A percentile compares a stretch with the other conserved stretches of the same genome.
Evolutionary conservation across 441 rosid genomes (phyloP).

Genomic region (Metrosideros polymorpha): DNA sequence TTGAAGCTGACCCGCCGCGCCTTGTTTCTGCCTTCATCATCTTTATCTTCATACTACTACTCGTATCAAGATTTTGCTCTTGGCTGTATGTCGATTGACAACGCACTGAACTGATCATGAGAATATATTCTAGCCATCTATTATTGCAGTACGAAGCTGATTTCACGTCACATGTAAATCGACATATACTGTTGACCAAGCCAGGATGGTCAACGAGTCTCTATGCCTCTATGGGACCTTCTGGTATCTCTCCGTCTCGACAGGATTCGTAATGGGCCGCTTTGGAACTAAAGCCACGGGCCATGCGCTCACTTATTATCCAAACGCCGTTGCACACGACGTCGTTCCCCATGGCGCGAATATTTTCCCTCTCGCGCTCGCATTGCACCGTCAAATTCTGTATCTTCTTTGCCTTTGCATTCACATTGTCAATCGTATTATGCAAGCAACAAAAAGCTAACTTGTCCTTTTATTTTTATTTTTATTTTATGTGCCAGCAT

Average conservation of each 20-base stretch:
- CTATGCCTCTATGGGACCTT: background rate
- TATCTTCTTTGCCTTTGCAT: too few relatives aligned
- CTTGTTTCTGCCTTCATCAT: background rate
- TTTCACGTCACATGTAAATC: too few relatives aligned
- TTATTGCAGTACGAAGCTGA: background rate
- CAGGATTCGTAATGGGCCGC: background rate
- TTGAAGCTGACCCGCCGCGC: background rate
- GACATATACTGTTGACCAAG: too few relatives aligned
- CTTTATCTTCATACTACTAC: slow-evolving; percentile 3
- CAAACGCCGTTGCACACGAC: background rate
- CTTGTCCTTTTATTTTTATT: too few relatives aligned
- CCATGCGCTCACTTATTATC: background rate
- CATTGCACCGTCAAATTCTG: too few relatives aligned
- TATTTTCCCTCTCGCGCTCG: background rate
- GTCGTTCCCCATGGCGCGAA: background rate
- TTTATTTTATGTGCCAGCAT: too few relatives aligned
- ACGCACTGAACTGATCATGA: background rate
- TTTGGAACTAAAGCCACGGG: background rate
- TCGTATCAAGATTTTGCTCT: background rate
- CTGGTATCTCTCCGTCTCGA: background rate
- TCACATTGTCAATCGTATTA: too few relatives aligned
- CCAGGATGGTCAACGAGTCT: too few relatives aligned
- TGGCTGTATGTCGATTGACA: background rate
- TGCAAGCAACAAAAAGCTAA: too few relatives aligned
- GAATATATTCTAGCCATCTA: background rate